Conservation (phyloP, 257 asterid genomes). For the Prunella vulgaris region DNA sequence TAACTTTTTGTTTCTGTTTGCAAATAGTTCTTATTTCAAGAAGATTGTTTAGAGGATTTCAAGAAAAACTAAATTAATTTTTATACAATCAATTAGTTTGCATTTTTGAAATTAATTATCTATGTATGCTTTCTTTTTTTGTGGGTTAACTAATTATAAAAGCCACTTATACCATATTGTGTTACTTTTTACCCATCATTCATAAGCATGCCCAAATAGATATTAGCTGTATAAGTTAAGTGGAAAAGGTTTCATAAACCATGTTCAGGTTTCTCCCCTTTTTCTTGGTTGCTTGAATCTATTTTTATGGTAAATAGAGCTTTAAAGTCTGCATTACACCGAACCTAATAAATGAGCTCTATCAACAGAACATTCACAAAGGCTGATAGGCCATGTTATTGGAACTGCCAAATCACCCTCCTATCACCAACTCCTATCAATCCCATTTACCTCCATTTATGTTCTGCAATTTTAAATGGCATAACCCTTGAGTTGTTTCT, state of each 20-base stretch:
- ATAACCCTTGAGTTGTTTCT: neutral
- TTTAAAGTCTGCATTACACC: neutral
- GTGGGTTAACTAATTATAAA: no score
- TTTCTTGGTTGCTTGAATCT: neutral
- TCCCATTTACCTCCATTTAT: neutral
- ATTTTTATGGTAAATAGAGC: neutral
- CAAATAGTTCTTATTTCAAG: no score
- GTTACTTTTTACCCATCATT: neutral
- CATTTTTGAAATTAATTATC: no score
- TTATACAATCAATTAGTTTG: no score
- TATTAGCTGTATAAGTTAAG: neutral
- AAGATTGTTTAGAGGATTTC: no score
- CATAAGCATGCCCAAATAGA: neutral
- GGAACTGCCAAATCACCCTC: no score
- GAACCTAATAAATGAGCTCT: neutral
- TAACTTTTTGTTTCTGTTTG: no score
- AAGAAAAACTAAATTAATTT: no score
- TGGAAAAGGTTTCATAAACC: neutral
- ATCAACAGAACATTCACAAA: neutral
- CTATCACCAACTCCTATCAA: no score
- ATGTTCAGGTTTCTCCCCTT: neutral
- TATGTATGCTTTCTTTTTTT: no score
- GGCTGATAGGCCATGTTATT: no score
- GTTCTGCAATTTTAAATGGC: neutral
- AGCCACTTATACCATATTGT: neutral